Evolutionary conservation across 352 stramenopile species (phyloP), one percentile per base, ranked within the genome.

Genomic region (Phytopythium cucurbitacearum): DNA sequence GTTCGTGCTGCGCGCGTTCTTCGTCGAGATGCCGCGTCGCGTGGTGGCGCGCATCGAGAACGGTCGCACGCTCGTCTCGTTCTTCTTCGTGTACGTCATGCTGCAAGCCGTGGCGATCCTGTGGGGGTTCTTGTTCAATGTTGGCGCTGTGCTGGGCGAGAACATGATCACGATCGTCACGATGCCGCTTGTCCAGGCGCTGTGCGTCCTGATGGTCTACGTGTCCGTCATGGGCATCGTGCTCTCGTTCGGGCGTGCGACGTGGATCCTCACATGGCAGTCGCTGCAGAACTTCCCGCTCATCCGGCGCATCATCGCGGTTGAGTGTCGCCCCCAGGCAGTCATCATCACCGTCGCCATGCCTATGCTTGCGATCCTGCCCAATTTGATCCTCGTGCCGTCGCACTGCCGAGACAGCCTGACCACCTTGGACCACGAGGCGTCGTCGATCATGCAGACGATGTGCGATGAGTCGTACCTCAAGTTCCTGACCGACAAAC

Each of bases 251-350:
- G 85, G 82, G 7, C 82, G 85, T 13, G 81, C 85, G 13, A 93
- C 76, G 37, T 95, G 85, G 85, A 95, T 95, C 60, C 71, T 95
- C 50, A 93, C 80, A 53, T 95, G 85, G 85, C 85, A 95, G 51
- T 95, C 85, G 39, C 71, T 85, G 35, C 63, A 89, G 51, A 91
- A 95, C 53, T 95, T 95, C 54, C 85, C 85, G 48, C 78, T 93
- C 32, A 95, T 95, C 54, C 82, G 85, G 6, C 78, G 85, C 37
- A 90, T 93, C 37, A 91, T 95, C 60, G 73, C 76, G 8, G 71
- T 76, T 48, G 82, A 92, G 59, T 89, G 76, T 40, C 68, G 73
- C 5, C 85, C 85, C 3, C 85, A 95, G 61, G 80, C 78, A 0
- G 83, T 91, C 34, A 90, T 94, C 51, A 56, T 91, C 38, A 84